A percentile compares a stretch with the other conserved stretches of the same genome.
Conservation (phyloP, 2,329 filamentous ascomycete genomes). For the Cordyceps farinosa region DNA sequence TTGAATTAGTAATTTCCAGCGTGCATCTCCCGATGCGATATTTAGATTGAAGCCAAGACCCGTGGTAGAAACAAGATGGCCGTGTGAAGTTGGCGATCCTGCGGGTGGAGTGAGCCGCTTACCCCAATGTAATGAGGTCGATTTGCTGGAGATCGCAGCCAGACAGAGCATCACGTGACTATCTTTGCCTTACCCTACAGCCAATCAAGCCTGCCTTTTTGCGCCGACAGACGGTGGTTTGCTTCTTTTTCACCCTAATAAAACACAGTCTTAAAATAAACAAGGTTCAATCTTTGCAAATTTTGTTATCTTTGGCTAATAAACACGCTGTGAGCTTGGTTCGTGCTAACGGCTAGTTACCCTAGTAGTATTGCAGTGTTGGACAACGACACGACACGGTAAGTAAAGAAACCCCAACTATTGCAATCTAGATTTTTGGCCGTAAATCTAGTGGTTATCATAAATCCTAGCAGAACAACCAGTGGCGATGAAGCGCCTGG, state of each 20-base stretch:
- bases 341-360: not conserved
- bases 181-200: not conserved
- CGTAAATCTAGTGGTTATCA: too few species aligned
- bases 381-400: too few species aligned
- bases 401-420: too few species aligned
- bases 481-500: too few species aligned
- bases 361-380: too few species aligned
- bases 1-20: not conserved
- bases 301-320: not conserved
- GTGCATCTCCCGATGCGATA: slow-evolving; percentile 5
- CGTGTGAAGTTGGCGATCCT: slow-evolving; percentile 17
- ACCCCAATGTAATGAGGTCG: slow-evolving; percentile 14
- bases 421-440: too few species aligned
- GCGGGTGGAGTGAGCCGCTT: slow-evolving; percentile 18
- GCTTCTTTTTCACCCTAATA: not conserved
- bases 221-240: not conserved
- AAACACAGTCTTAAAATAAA: not conserved
- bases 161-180: slow-evolving; percentile 9
- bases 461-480: too few species aligned
- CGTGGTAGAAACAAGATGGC: not conserved
- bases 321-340: not conserved
- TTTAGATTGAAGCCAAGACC: not conserved
- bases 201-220: not conserved
- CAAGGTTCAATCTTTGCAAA: not conserved
- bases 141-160: slow-evolving; percentile 10